Evolutionary conservation across 2,329 filamentous ascomycete species (phyloP).

Genomic region (Xylaria sp.): DNA sequence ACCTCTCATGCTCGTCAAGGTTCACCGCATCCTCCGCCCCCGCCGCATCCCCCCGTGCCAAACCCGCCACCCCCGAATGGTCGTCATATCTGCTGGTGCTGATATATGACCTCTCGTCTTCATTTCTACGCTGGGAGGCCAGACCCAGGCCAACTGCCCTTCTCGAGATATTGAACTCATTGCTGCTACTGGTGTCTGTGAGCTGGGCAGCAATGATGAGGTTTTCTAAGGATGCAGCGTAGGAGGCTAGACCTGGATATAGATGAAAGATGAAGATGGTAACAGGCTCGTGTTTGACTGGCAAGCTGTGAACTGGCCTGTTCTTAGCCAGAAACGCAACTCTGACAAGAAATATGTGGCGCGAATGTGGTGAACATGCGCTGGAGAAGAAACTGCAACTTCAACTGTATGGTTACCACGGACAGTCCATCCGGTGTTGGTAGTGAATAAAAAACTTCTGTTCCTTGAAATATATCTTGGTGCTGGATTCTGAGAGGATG

Average conservation of each 20-base stretch:
- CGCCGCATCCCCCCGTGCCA: conserved; percentile 34
- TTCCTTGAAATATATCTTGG: not conserved
- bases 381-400: not conserved
- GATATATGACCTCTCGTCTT: not conserved
- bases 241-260: not conserved
- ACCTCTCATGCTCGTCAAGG: not conserved
- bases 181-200: not conserved
- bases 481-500: not conserved
- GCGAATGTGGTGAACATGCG: not conserved
- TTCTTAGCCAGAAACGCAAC: not conserved
- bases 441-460: not conserved
- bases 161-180: not conserved
- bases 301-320: not conserved
- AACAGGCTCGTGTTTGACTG: not conserved
- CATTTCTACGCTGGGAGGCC: not conserved
- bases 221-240: not conserved
- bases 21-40: conserved; percentile 26
- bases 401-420: not conserved
- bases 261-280: not conserved
- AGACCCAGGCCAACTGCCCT: not conserved
- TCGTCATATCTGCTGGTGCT: not conserved
- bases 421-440: not conserved
- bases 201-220: not conserved
- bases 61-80: conserved; percentile 30
- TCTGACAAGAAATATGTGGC: not conserved